phyloP scores from a whole-genome alignment of 257 asterid species.

The Handroanthus guayacan region DNA sequence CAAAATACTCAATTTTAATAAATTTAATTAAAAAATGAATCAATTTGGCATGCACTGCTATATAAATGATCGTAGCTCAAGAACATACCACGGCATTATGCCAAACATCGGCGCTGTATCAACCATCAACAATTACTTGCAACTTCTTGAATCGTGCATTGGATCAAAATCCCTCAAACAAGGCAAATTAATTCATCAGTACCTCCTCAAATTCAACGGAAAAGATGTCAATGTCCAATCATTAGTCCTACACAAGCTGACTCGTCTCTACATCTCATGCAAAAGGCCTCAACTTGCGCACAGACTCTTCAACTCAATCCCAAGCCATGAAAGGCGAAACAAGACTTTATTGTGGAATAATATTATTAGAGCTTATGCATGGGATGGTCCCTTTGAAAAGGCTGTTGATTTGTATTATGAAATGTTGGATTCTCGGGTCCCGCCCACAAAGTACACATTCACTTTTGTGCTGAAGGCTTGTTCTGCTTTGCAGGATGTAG shows the following conservation, averaged over 20 bases:
- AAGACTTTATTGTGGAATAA: constrained; percentile 79
- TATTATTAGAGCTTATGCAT: constrained; percentile 78
- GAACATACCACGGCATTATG: constrained; percentile 14
- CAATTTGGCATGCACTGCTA: not conserved
- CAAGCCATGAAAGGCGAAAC: constrained; percentile 46
- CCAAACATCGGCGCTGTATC: constrained; percentile 30
- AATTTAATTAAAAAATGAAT: not conserved
- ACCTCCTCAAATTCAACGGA: constrained; percentile 56
- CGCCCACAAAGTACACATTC: constrained; percentile 79
- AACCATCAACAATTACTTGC: constrained; percentile 39
- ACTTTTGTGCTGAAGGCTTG: constrained; percentile 94
- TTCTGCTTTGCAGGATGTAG: constrained; percentile 69
- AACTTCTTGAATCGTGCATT: constrained; percentile 48
- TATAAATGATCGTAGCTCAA: not conserved
- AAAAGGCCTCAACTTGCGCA: constrained; percentile 67
- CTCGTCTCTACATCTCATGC: constrained; percentile 76
- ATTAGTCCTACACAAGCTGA: constrained; percentile 54
- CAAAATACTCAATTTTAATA: no score
- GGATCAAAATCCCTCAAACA: constrained; percentile 58
- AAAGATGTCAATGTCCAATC: constrained; percentile 33
- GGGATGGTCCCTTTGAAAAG: constrained; percentile 75
- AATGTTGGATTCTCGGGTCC: constrained; percentile 65
- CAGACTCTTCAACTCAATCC: constrained; percentile 59
- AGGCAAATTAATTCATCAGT: constrained; percentile 68
- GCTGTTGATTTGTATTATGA: constrained; percentile 70